Base-by-base conservation (phyloP, 495 filamentous ascomycete genomes). In the Annulohypoxylon bovei region DNA sequence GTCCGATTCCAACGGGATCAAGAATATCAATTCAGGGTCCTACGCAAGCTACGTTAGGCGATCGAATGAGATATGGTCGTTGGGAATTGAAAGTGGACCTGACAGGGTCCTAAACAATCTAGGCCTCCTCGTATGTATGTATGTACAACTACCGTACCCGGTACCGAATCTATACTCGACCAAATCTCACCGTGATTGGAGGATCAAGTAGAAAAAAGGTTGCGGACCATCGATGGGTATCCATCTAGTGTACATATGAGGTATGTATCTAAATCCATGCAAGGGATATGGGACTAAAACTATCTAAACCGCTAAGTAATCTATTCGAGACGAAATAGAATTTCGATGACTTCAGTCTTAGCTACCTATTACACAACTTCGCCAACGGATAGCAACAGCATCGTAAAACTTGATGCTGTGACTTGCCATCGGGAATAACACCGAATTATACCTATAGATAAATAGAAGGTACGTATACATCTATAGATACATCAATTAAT, bases 1-100 rank as follows among this genome's bases (percentile, higher is more conserved):
- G 42, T 47, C n/a, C 33, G 12, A 49, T 23, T 14, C 67, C 61
- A 49, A 70, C 47, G 22, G 59, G 23, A 57, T 18, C 39, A 20
- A 20, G 20, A 39, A 20, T 62, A 23, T 49, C 49, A 70, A 61
- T 70, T 65, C 67, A 61, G 64, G 64, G 64, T 61, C 64, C 56
- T 65, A 44, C 30, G 20, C 37, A 62, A 62, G 58, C 14, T 32
- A 27, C 39, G 2, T 37, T 39, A 23, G 32, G 18, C 53, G 60
- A 65, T 54, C 61, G 59, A 58, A 69, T 59, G 20, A 49, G 6
- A 18, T 35, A 30, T 18, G 66, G 59, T 69, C 66, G 33, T 42
- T 57, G 30, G 35, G 44, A 53, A 50, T 55, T 28, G 53, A 64
- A 54, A 61, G 67, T 65, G 67, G 67, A 42, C n/a, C 46, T 16